Conservation (phyloP, 192 early-diverging fungal genomes). For the Kickxella alabastrina region DNA sequence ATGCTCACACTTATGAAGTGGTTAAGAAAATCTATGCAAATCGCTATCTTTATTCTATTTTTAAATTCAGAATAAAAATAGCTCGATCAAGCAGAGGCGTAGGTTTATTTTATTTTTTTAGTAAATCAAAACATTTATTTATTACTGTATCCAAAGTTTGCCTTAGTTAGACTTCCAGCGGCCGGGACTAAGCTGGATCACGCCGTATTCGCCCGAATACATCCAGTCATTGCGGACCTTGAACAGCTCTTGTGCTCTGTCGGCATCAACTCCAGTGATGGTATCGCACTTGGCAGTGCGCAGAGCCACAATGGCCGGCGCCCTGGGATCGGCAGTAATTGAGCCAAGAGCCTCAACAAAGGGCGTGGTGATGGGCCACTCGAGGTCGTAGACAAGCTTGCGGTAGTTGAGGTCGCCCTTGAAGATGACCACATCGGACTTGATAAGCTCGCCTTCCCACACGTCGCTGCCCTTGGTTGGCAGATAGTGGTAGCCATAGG, state of each 20-base stretch:
- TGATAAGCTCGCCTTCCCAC: constrained; percentile 54
- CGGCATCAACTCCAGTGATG: constrained; percentile 63
- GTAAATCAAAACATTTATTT: too few species aligned
- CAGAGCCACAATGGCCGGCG: constrained; percentile 68
- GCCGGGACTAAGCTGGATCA: constrained; percentile 53
- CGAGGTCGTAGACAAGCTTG: constrained; percentile 88
- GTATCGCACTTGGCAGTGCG: constrained; percentile 89
- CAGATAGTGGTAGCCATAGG: constrained; percentile 78
- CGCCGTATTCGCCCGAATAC: constrained; percentile 71
- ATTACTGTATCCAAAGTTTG: too few species aligned
- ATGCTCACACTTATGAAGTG: too few species aligned
- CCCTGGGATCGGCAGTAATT: constrained; percentile 48
- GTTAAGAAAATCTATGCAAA: too few species aligned
- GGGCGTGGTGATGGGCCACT: constrained; percentile 80
- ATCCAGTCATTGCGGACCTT: constrained; percentile 56
- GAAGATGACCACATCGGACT: constrained; percentile 73
- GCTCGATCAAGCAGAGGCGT: too few species aligned
- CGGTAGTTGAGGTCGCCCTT: constrained; percentile 98
- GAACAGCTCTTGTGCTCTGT: constrained; percentile 37
- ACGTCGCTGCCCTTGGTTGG: constrained; percentile 61
- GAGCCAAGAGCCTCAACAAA: constrained; percentile 81
- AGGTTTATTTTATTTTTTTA: too few species aligned
- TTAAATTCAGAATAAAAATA: too few species aligned
- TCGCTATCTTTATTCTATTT: too few species aligned
- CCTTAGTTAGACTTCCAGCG: constrained; percentile 37